Evolutionary conservation across 73 alveolate genomes (phyloP).

Genomic region (Loxodes magnus): DNA sequence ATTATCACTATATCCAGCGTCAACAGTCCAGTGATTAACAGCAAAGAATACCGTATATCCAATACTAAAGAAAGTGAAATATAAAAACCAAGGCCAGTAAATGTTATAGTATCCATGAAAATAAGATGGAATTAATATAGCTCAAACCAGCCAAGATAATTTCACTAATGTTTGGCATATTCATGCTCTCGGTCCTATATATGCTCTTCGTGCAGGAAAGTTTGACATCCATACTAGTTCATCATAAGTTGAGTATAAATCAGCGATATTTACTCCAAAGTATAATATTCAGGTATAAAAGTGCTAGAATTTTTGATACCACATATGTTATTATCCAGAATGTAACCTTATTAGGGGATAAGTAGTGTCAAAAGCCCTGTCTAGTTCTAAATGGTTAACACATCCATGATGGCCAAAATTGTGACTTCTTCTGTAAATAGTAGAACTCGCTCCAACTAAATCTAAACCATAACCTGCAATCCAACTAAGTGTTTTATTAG

Average conservation of each 20-base stretch:
- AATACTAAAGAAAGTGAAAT: slow-evolving; percentile 3
- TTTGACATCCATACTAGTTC: slow-evolving; percentile 22
- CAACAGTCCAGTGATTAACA: slow-evolving; percentile 21
- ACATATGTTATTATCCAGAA: neutral
- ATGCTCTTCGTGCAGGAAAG: slow-evolving; percentile 20
- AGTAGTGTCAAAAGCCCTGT: slow-evolving; percentile 20
- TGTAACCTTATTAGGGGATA: slow-evolving; percentile 17
- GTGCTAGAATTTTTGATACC: slow-evolving; percentile 13
- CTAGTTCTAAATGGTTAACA: slow-evolving; percentile 14
- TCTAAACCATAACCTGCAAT: slow-evolving; percentile 16
- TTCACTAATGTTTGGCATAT: slow-evolving; percentile 6
- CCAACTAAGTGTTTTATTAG: slow-evolving; percentile 10
- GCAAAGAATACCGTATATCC: slow-evolving; percentile 21
- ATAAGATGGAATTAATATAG: slow-evolving; percentile 10
- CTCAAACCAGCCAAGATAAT: neutral
- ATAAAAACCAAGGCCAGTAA: slow-evolving; percentile 16
- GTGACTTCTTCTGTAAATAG: slow-evolving; percentile 18
- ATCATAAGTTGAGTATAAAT: slow-evolving; percentile 16
- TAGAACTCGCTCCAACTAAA: slow-evolving; percentile 4
- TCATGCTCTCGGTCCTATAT: neutral
- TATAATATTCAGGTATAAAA: slow-evolving; percentile 7
- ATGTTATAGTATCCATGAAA: slow-evolving; percentile 9
- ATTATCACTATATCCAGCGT: slow-evolving; percentile 16
- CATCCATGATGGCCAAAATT: slow-evolving; percentile 27
- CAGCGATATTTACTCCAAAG: slow-evolving; percentile 14